A percentile compares a stretch with the other conserved stretches of the same genome.
Conservation (phyloP, 2,329 filamentous ascomycete species). For the Apiospora aurea region DNA sequence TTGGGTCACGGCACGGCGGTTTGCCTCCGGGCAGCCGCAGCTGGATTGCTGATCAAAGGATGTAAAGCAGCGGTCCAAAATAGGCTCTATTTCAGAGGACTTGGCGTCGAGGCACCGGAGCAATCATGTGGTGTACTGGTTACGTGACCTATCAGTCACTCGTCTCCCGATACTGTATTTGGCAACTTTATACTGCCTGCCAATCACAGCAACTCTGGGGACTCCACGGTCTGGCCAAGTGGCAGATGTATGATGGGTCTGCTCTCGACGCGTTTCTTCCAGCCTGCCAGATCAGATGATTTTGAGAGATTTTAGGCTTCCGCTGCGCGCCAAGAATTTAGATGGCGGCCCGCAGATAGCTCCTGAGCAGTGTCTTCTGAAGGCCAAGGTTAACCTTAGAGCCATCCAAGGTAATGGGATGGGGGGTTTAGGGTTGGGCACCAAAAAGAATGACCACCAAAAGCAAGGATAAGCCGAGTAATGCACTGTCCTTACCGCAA, state of each 20-base stretch:
- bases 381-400: background rate
- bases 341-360: slow-evolving; percentile 16
- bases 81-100: background rate
- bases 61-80: slow-evolving; percentile 17
- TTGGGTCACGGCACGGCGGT: background rate
- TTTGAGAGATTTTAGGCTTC: background rate
- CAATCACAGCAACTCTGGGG: slow-evolving; percentile 8
- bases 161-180: slow-evolving; percentile 8
- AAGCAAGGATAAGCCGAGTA: background rate
- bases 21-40: slow-evolving; percentile 7
- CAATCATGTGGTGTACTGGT: slow-evolving; percentile 12
- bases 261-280: background rate
- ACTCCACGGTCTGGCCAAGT: background rate
- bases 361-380: background rate
- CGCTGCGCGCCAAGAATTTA: background rate
- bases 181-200: slow-evolving; percentile 15
- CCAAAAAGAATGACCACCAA: background rate
- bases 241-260: background rate
- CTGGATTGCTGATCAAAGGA: background rate
- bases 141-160: slow-evolving; percentile 6
- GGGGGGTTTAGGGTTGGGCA: slow-evolving; percentile 2
- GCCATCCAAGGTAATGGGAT: background rate
- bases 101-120: background rate
- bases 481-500: slow-evolving; percentile 5
- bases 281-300: slow-evolving; percentile 18